Evolutionary conservation across 2,329 filamentous ascomycete genomes (phyloP).

Genomic region (Beauveria scarabaeidicola): DNA sequence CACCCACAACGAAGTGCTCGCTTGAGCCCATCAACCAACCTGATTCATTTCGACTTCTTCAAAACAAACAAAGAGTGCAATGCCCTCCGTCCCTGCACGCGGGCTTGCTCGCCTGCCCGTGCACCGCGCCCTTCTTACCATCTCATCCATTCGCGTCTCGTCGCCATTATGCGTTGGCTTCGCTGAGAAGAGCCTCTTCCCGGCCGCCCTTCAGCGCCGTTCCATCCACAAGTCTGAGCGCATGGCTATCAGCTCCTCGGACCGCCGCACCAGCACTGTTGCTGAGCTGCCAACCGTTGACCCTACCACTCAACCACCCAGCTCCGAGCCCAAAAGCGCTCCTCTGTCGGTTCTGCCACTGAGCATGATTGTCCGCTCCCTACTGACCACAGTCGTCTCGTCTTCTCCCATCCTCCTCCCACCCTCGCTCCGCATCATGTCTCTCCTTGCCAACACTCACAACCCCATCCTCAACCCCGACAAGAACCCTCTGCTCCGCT

Average conservation of each 20-base stretch:
- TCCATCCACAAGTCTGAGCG: conserved; percentile 29
- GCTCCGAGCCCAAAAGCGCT: conserved; percentile 22
- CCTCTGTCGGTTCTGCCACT: conserved; percentile 60
- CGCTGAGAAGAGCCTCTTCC: conserved; percentile 6
- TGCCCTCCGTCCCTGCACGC: conserved; percentile 17
- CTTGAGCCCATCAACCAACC: conserved; percentile 1
- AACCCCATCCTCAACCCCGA: conserved; percentile 64
- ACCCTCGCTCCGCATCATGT: conserved; percentile 62
- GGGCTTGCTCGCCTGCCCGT: conserved; percentile 16
- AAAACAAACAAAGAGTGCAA: conserved; percentile 16
- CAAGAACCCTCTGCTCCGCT: conserved; percentile 61
- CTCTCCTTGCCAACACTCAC: conserved; percentile 59
- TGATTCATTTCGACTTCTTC: neutral
- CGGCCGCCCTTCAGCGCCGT: conserved; percentile 17
- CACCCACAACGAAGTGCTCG: neutral
- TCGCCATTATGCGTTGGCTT: conserved; percentile 14
- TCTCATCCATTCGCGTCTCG: conserved; percentile 4
- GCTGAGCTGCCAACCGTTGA: conserved; percentile 21
- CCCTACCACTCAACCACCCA: conserved; percentile 22
- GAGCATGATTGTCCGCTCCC: conserved; percentile 57
- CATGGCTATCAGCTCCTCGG: conserved; percentile 28
- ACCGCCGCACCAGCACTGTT: conserved; percentile 27
- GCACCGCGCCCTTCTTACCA: conserved; percentile 11
- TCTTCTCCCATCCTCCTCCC: conserved; percentile 61
- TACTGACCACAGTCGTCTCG: conserved; percentile 61